Percentiles rank a stretch among this genome's conserved stretches.
These are phyloP conservation scores for Yarrowia sp. DNA, from an alignment of 805 yeast genomes.

Conservation along the genomic window DNA sequence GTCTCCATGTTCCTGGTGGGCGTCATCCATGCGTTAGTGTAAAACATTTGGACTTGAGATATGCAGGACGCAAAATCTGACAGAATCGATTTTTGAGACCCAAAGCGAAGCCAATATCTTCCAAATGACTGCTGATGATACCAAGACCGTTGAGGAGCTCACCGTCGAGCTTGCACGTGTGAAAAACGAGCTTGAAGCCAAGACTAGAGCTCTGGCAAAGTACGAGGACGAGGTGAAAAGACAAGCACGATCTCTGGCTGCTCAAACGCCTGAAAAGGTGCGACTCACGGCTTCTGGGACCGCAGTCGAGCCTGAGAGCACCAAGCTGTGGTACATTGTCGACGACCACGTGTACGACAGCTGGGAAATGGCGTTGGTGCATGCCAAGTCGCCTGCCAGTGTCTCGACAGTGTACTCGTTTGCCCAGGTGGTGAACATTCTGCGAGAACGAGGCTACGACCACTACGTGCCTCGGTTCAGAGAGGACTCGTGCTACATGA, in stretches of 20 bases:
- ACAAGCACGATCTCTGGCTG: not conserved
- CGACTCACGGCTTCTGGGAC: not conserved
- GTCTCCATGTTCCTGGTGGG: not conserved
- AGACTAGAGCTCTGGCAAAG: not conserved
- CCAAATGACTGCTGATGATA: too few species aligned
- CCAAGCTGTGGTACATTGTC: not conserved
- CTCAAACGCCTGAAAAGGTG: not conserved
- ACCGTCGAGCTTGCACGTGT: not conserved
- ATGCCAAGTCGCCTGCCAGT: not conserved
- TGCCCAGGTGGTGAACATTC: not conserved
- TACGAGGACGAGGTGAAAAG: not conserved
- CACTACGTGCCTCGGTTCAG: not conserved
- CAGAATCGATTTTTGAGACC: too few species aligned
- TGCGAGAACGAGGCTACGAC: not conserved
- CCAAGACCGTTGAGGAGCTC: not conserved
- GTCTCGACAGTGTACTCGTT: not conserved
- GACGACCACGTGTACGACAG: not conserved
- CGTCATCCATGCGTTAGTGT: too few species aligned
- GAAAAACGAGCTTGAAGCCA: not conserved
- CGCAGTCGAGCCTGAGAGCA: not conserved
- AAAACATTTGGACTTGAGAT: not conserved
- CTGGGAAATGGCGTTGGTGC: not conserved
- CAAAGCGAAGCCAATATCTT: too few species aligned
- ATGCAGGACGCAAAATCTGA: not conserved
- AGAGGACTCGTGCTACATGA: not conserved